Base-by-base conservation (phyloP, 2,329 filamentous ascomycete genomes). In the Pseudogymnoascus destructans region DNA sequence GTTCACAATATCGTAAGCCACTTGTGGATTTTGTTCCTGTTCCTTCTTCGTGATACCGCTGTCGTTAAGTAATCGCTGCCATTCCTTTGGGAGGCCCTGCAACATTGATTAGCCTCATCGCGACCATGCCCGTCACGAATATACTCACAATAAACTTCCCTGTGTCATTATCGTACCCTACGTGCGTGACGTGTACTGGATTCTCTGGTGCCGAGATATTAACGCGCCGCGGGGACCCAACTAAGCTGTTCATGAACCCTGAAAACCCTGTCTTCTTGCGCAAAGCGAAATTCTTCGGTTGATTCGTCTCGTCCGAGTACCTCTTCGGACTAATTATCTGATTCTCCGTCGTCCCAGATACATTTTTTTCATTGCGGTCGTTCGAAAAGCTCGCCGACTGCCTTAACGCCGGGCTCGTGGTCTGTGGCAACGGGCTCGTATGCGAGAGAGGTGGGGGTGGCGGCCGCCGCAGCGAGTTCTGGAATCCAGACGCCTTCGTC, bases 191-290 rank as follows among this genome's bases (percentile, higher is more conserved):
- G 73, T 97, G 93, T 61, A 97, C 90, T 55, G 93, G 93, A 67
- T 98, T 97, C 72, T 95, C 91, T 58, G 93, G 93, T 35, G 90
- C 89, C n/a, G 93, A 97, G 67, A 98, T 98, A 71, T 92, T 83
- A 52, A 93, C 89, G 63, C 90, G 89, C 72, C 91, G 88, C 57
- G 88, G 90, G 33, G 90, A 92, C 64, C 88, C 87, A 60, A 95
- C 84, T 61, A 85, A 70, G 70, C 85, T 92, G 70, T 85, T 92
- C 76, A 95, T 84, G 67, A 95, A 90, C 64, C 85, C 88, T 13
- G 88, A 90, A 69, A 95, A 89, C 60, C 88, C 89, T 57, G 87
- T 87, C 75, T 95, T 95, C 75, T 95, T 95, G 67, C 88, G 81
- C 61, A 84, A 72, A 60, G 73, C 72, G 2, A 77, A 74, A 13